Base-by-base conservation (phyloP, 306 rosid species). In the Vigna mungo region DNA sequence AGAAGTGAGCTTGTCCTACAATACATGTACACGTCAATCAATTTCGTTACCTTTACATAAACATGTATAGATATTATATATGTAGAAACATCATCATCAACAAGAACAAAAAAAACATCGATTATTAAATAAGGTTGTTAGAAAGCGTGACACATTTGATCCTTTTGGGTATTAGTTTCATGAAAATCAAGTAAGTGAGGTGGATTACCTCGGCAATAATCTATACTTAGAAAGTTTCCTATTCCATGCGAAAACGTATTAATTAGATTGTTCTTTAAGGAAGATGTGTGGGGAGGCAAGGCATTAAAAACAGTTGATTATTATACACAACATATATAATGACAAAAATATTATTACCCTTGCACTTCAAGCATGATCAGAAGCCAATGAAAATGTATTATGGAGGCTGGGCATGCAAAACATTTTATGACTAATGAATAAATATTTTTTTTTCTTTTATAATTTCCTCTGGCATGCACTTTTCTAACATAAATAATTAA, bases 1-100 rank as follows among this genome's bases (percentile, higher is more conserved):
- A 80, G 72, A 87, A 87, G 81, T 87, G 96, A 16, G 92, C 92
- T 78, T 90, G 80, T 6, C 92, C 96, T 90, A 78, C 66, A 81
- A 59, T 55, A 76, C 15, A 61, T 5, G 46, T 41, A 30, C 51
- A 3, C 14, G 17, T 68, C 77, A 3, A 75, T 41, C 84, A 60
- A 13, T 53, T 69, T 67, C 47, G 47, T 60, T 68, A 67, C 51
- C 64, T 80, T n/a, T 27, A 54, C 4, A n/a, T 25, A 15, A 54
- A 36, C 20, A 16, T 49, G 62, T 14, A 25, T 5, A 3, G 8
- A 39, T 4, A 5, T 48, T 51, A 51, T 55, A 34, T 34, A 1
- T 5, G 37, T 5, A 20, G 27, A 54, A 54, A 54, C 14, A 20
- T 54, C 6, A 18, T 56, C n/a, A 18, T 56, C 9, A 16, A 49